Evolutionary conservation across 2,329 filamentous ascomycete genomes (phyloP), one percentile per base, ranked within the genome.

Genomic region (Fusarium caatingaense): DNA sequence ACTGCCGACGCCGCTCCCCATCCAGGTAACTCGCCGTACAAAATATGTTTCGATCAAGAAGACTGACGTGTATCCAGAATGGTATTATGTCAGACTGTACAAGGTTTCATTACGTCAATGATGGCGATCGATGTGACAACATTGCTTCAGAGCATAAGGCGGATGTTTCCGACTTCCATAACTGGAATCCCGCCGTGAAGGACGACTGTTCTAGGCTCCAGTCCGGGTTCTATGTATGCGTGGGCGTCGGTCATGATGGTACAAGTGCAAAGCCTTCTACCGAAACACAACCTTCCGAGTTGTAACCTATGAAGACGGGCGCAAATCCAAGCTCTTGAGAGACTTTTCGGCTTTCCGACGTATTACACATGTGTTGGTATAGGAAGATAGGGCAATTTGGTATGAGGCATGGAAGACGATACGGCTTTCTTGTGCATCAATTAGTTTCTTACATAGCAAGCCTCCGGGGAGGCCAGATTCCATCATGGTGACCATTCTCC

Each of bases 191-290:
- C 0, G 2, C 37, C 37, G 18, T 41, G 18, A 41, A 41, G 9
- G n/a, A 12, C 6, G 37, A 20, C n/a, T 41, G 37, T 21, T 41
- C 10, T 13, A 16, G 18, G 6, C n/a, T 41, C 3, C 20, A 3
- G 7, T 9, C 37, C 6, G 6, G 1, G n/a, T 0, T n/a, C 12
- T 41, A 41, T 8, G 2, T 41, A 13, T 41, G n/a, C 15, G n/a
- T 41, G 6, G 37, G 18, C 13, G 13, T 32, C 30, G 30, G 1
- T 16, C 1, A 16, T 16, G 13, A 16, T 8, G 13, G 13, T 32
- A 2, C 7, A 32, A 32, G 1, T 8, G 13, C 30, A 32, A 32
- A 32, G 13, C 30, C 0, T 0, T 1, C 13, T 32, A 8, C 30
- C 30, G 7, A 5, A 16, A 32, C 30, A 5, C 30, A 32, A 8